Evolutionary conservation across 2,329 filamentous ascomycete species (phyloP).

Genomic region (Alternaria sp.): DNA sequence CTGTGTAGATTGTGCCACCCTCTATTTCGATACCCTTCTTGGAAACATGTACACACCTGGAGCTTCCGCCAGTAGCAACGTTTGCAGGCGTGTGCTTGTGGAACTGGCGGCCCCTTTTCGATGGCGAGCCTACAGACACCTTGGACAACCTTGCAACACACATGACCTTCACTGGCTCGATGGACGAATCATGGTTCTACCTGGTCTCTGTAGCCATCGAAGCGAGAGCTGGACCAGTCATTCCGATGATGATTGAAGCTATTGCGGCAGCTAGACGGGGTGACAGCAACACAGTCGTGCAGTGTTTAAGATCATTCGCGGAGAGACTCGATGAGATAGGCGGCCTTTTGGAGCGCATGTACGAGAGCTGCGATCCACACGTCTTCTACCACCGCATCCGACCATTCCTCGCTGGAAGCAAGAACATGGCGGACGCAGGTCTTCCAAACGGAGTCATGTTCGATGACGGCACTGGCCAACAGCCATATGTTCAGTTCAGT

Average conservation of each 20-base stretch:
- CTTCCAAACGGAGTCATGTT: conserved; percentile 88
- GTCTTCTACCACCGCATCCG: conserved; percentile 96
- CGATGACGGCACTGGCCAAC: conserved; percentile 75
- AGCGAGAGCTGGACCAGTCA: conserved; percentile 84
- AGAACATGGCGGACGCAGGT: conserved; percentile 96
- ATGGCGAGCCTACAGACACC: conserved; percentile 79
- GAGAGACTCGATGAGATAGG: conserved; percentile 88
- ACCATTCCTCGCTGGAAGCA: conserved; percentile 94
- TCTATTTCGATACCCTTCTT: conserved; percentile 85
- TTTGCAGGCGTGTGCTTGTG: conserved; percentile 92
- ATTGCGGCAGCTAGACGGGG: conserved; percentile 78
- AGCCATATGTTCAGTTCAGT: conserved; percentile 80
- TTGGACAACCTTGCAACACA: conserved; percentile 89
- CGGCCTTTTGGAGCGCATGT: conserved; percentile 82
- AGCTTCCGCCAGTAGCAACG: conserved; percentile 90
- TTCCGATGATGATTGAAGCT: conserved; percentile 87
- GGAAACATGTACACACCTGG: conserved; percentile 76
- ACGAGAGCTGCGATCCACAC: conserved; percentile 92
- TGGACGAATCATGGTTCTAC: conserved; percentile 99
- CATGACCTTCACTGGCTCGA: conserved; percentile 88
- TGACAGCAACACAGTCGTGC: conserved; percentile 75
- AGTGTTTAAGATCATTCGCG: conserved; percentile 81
- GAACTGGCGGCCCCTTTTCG: conserved; percentile 95
- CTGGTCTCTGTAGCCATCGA: conserved; percentile 95
- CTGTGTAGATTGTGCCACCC: conserved; percentile 70